Percentiles rank a stretch among this genome's conserved stretches.
Evolutionary conservation across 1,284 basidiomycete species (phyloP).

Genomic region (Sphaerobolus stellatus): DNA sequence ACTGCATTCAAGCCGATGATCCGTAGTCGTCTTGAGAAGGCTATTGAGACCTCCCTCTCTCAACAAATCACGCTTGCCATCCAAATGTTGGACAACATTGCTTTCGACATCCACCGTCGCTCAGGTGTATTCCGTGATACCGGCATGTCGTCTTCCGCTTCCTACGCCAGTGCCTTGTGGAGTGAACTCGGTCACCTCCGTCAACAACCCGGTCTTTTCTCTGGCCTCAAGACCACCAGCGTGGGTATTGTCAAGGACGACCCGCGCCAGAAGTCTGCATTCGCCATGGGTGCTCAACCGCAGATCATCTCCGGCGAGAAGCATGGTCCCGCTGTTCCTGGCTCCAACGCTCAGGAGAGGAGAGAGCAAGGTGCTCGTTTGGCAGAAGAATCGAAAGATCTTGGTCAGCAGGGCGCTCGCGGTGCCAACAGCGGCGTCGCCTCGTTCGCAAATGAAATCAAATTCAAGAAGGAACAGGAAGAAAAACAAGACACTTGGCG

Average conservation of each 20-base stretch:
- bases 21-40: conserved; percentile 51
- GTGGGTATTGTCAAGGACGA: conserved; percentile 59
- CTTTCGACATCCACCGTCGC: conserved; percentile 56
- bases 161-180: conserved; percentile 58
- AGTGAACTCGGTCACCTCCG: conserved; percentile 60
- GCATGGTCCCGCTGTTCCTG: conserved; percentile 57
- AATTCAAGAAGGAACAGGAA: conserved; percentile 46
- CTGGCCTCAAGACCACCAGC: conserved; percentile 54
- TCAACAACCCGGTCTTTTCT: conserved; percentile 37
- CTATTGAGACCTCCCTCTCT: conserved; percentile 54
- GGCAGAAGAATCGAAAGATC: conserved; percentile 32
- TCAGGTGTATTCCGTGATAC: conserved; percentile 63
- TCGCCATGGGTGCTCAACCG: conserved; percentile 69
- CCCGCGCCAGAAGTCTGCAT: conserved; percentile 36
- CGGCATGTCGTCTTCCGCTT: conserved; percentile 48
- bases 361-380: conserved; percentile 26
- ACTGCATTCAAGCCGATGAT: conserved; percentile 63
- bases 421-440: conserved; percentile 41
- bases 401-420: conserved; percentile 31
- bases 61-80: conserved; percentile 51
- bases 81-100: conserved; percentile 51
- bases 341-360: conserved; percentile 46
- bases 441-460: conserved; percentile 47
- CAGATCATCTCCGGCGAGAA: conserved; percentile 66
- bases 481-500: conserved; percentile 45